Percentiles rank a stretch among this genome's conserved stretches.
Evolutionary conservation across 129 eudicot species (phyloP).

Genomic region (Apium graveolens): DNA sequence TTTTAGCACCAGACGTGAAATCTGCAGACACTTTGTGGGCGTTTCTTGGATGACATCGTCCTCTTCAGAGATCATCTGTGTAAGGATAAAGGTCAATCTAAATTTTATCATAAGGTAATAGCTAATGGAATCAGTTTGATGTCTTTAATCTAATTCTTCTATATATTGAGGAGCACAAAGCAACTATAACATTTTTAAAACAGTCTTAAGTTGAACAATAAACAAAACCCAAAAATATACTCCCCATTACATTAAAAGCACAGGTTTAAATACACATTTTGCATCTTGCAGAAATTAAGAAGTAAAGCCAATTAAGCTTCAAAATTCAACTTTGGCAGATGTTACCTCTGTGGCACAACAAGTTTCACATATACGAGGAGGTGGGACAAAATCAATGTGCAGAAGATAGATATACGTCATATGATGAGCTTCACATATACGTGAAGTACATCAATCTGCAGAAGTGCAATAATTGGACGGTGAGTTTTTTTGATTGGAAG

Average conservation of each 20-base stretch:
- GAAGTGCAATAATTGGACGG: too few relatives aligned
- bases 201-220: neutral
- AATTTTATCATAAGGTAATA: neutral
- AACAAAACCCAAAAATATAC: neutral
- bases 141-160: neutral
- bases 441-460: too few relatives aligned
- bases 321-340: neutral
- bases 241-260: too few relatives aligned
- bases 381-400: too few relatives aligned
- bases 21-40: conserved; percentile 27
- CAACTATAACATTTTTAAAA: neutral
- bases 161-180: neutral
- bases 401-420: too few relatives aligned
- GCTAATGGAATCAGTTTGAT: neutral
- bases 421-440: too few relatives aligned
- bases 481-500: neutral
- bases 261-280: neutral
- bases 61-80: conserved; percentile 76
- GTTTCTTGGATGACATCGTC: conserved; percentile 53
- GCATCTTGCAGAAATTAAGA: neutral
- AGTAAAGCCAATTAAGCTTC: neutral
- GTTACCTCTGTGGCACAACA: conserved; percentile 70
- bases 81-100: neutral
- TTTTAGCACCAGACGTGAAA: conserved; percentile 33
- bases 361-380: conserved; percentile 28